Evolutionary conservation across 306 rosid genomes (phyloP).

Genomic region (Arachis stenosperma): DNA sequence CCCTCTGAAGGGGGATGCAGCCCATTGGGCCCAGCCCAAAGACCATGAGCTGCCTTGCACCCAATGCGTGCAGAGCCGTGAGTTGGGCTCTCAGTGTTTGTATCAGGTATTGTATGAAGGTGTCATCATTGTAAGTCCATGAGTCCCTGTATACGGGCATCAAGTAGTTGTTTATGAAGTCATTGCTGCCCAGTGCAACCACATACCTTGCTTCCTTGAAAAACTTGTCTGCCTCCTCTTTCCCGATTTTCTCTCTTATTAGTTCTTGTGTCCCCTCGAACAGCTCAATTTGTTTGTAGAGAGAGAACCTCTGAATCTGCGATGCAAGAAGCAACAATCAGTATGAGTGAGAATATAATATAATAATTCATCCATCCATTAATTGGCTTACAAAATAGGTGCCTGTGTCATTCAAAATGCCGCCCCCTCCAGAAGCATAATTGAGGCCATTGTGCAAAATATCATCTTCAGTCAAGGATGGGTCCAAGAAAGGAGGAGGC

Average conservation of each 20-base stretch:
- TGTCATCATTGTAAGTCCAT: slow-evolving; percentile 79
- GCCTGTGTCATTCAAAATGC: slow-evolving; percentile 90
- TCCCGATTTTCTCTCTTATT: slow-evolving; percentile 64
- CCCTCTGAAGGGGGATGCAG: slow-evolving; percentile 89
- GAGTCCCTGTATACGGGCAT: slow-evolving; percentile 86
- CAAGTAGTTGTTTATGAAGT: slow-evolving; percentile 88
- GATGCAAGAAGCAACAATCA: neutral
- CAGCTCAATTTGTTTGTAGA: slow-evolving; percentile 76
- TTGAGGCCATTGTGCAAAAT: slow-evolving; percentile 83
- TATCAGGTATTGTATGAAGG: slow-evolving; percentile 63
- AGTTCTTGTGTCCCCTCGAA: slow-evolving; percentile 68
- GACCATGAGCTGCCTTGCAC: slow-evolving; percentile 84
- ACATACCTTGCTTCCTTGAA: slow-evolving; percentile 71
- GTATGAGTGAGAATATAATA: too few species aligned
- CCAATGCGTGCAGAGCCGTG: slow-evolving; percentile 68
- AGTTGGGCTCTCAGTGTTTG: slow-evolving; percentile 70
- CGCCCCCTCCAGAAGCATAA: slow-evolving; percentile 96
- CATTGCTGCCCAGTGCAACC: slow-evolving; percentile 92
- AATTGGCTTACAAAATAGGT: slow-evolving; percentile 59
- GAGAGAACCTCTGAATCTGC: slow-evolving; percentile 87
- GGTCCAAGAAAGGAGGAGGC: slow-evolving; percentile 89
- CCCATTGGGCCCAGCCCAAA: slow-evolving; percentile 97
- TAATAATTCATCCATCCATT: too few species aligned
- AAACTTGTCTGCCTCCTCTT: slow-evolving; percentile 61
- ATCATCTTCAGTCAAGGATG: slow-evolving; percentile 67